These are phyloP conservation scores for Marasmius sp. DNA, from an alignment of 1,284 basidiomycete genomes.

Conservation along the genomic window DNA sequence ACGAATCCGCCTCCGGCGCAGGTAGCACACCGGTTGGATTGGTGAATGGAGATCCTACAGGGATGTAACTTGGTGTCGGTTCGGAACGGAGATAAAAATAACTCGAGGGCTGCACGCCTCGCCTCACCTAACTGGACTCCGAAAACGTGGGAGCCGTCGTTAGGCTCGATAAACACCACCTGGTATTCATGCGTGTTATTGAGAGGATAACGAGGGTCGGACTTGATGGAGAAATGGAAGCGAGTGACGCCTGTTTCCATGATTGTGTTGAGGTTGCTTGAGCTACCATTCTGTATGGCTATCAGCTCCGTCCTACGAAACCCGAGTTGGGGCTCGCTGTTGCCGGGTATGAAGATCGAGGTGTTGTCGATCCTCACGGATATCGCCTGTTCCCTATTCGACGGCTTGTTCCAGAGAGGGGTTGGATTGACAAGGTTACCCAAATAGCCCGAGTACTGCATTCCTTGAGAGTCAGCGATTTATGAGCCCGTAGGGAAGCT, in stretches of 20 bases:
- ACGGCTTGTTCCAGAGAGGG: constrained; percentile 44
- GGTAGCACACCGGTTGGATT: constrained; percentile 45
- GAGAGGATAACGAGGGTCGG: constrained; percentile 42
- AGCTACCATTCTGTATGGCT: constrained; percentile 43
- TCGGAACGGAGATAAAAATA: background rate
- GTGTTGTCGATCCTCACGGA: constrained; percentile 55
- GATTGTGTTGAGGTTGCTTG: constrained; percentile 35
- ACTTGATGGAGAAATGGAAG: constrained; percentile 57
- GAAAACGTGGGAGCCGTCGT: constrained; percentile 57
- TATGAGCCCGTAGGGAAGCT: background rate
- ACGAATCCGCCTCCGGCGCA: constrained; percentile 37
- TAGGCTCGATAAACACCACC: constrained; percentile 60
- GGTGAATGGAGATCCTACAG: constrained; percentile 54
- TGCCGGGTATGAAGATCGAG: constrained; percentile 58
- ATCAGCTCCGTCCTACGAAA: constrained; percentile 63
- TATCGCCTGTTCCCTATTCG: constrained; percentile 45
- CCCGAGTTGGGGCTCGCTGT: constrained; percentile 45
- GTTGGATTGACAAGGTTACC: constrained; percentile 40
- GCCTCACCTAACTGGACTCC: constrained; percentile 51
- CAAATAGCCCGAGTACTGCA: constrained; percentile 49
- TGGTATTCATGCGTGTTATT: constrained; percentile 62
- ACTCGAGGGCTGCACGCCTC: constrained; percentile 7
- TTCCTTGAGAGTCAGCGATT: background rate
- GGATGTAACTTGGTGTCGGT: background rate
- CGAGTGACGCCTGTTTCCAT: constrained; percentile 47